Base-by-base conservation (phyloP, 768 basidiomycete species). In the Saitozyma podzolica region DNA sequence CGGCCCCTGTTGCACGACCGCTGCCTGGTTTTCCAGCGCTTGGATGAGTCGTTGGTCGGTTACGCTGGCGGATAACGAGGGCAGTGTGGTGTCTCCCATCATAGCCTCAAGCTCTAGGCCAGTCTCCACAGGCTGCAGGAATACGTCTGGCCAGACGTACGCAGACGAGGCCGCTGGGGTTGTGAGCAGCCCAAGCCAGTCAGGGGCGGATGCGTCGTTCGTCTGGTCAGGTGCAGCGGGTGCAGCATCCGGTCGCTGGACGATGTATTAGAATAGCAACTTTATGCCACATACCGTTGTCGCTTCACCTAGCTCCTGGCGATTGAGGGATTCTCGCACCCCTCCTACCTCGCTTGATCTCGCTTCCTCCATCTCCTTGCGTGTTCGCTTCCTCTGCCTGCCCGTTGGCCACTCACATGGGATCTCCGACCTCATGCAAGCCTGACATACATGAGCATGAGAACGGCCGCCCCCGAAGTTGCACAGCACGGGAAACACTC, bases 341-440 rank as follows among this genome's bases (percentile, higher is more conserved):
- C 29, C 29, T 29, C 29, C 29, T 29, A 51, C 57, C 11, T 69
- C 70, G 13, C 51, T 50, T 20, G 53, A 37, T 20, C 68, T 67
- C 13, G 75, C 77, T 45, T 71, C 73, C 52, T 75, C 70, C 77
- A 78, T 78, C 64, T 78, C 75, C 56, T 68, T 71, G 37, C 72
- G 55, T 7, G 74, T 78, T 43, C 77, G 62, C 62, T 78, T 78
- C 53, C 69, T 67, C 29, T 68, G 63, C 48, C 77, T 58, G 14
- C 68, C 74, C 10, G 62, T 58, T 4, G 77, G 77, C 72, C 73
- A 78, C 49, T 72, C 70, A 57, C 77, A 78, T 16, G 39, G 53
- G n/a, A 71, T 65, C 8, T 62, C 56, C 17, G 72, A 64, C 53
- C 72, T 74, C 9, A 45, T 52, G 56, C 73, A 75, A 29, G 61